These are phyloP conservation scores for Alternaria triticina DNA, from an alignment of 2,329 filamentous ascomycete genomes.

Conservation along the genomic window DNA sequence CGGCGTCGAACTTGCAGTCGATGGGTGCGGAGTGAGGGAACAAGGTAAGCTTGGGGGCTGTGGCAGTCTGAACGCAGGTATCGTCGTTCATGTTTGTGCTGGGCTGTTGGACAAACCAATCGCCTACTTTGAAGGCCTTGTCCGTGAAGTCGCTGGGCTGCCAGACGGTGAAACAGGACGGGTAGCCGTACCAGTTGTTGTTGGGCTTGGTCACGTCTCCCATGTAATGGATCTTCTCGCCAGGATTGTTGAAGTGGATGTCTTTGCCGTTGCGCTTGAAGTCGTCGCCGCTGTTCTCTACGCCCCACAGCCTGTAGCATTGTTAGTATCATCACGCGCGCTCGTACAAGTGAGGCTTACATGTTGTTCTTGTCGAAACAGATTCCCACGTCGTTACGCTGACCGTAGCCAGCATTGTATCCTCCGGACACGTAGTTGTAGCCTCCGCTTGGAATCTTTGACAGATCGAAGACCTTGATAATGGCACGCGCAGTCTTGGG, in stretches of 20 bases:
- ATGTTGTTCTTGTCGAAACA: constrained; percentile 48
- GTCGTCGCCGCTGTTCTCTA: constrained; percentile 75
- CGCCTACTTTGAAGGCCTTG: constrained; percentile 56
- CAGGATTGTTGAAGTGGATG: constrained; percentile 71
- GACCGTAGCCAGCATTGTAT: constrained; percentile 65
- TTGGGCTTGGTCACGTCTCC: constrained; percentile 57
- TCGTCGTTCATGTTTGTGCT: constrained; percentile 55
- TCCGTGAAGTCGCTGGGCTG: constrained; percentile 58
- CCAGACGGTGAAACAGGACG: constrained; percentile 72
- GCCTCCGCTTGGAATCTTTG: constrained; percentile 42
- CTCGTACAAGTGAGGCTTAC: constrained; percentile 52
- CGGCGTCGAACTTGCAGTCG: constrained; percentile 70
- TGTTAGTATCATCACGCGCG: constrained; percentile 20
- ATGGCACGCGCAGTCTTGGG: constrained; percentile 65
- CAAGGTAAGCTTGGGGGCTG: constrained; percentile 59
- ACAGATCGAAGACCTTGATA: constrained; percentile 66
- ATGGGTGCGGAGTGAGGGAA: constrained; percentile 73
- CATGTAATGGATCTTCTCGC: constrained; percentile 75
- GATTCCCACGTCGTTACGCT: constrained; percentile 74
- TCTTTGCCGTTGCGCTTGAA: constrained; percentile 65
- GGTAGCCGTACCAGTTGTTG: constrained; percentile 71
- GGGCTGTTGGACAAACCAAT: constrained; percentile 42
- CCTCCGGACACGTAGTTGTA: constrained; percentile 61
- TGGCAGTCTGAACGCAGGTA: constrained; percentile 49
- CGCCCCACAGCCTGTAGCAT: constrained; percentile 48